phyloP scores from a whole-genome alignment of 2,329 filamentous ascomycete genomes.

The Talaromyces sp. region DNA sequence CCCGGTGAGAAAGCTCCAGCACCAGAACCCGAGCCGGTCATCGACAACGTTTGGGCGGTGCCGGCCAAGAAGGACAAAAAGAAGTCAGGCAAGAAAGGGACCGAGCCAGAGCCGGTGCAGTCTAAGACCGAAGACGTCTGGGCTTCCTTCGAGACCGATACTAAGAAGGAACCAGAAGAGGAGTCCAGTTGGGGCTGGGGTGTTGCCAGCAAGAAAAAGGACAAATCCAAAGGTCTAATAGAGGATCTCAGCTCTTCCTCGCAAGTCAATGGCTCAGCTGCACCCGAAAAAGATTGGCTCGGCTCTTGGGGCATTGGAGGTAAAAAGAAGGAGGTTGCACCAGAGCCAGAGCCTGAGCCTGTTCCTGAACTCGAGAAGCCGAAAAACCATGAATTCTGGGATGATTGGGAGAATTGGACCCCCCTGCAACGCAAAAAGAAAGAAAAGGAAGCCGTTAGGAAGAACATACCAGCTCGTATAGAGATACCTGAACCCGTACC shows the following conservation, averaged over 20 bases:
- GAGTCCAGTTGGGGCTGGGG: constrained; percentile 33
- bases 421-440: constrained; percentile 22
- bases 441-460: constrained; percentile 18
- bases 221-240: constrained; percentile 27
- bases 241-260: constrained; percentile 28
- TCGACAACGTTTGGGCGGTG: constrained; percentile 27
- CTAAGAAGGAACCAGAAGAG: constrained; percentile 19
- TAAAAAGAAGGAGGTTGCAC: constrained; percentile 27
- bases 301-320: constrained; percentile 26
- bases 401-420: constrained; percentile 20
- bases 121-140: constrained; percentile 21
- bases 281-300: constrained; percentile 35
- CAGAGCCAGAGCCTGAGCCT: constrained; percentile 25
- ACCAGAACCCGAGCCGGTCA: constrained; percentile 19
- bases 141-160: constrained; percentile 18
- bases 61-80: constrained; percentile 40
- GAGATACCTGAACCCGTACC: constrained; percentile 24
- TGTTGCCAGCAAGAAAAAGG: constrained; percentile 28
- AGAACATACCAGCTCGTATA: constrained; percentile 17
- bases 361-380: constrained; percentile 23
- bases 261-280: constrained; percentile 28
- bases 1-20: constrained; percentile 13
- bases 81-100: constrained; percentile 30
- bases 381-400: constrained; percentile 18
- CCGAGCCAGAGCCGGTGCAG: constrained; percentile 16